A percentile compares a stretch with the other conserved stretches of the same genome.
phyloP scores from a whole-genome alignment of 1,284 basidiomycete genomes.

The Sporisorium exsertum region DNA sequence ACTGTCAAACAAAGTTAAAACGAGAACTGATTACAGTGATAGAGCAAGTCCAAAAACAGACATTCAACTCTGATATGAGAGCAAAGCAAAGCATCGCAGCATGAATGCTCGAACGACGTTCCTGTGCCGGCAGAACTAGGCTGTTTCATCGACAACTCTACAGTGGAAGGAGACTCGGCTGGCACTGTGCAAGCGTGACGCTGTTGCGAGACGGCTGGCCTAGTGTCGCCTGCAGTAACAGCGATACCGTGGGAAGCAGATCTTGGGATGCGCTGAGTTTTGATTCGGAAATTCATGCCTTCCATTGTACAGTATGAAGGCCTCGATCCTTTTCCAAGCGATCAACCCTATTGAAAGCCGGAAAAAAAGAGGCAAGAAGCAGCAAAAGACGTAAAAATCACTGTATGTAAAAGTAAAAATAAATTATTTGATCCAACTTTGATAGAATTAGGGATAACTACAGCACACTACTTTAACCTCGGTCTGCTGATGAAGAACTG shows the following conservation, averaged over 20 bases:
- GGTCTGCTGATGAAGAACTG: neutral
- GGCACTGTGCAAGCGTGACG: no score
- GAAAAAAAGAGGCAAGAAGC: neutral
- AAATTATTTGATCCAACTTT: neutral
- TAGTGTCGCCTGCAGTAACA: slow-evolving; percentile 2
- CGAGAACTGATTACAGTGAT: no score
- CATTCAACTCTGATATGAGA: no score
- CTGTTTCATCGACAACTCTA: no score
- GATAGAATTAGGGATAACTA: neutral
- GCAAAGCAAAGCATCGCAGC: no score
- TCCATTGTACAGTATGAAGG: slow-evolving; percentile 7
- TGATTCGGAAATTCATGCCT: slow-evolving; percentile 5
- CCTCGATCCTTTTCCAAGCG: slow-evolving; percentile 5
- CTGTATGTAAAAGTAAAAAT: neutral
- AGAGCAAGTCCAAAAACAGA: no score
- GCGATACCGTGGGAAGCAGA: slow-evolving; percentile 32
- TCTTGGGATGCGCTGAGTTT: slow-evolving; percentile 9
- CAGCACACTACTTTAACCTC: neutral
- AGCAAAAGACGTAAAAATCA: no score
- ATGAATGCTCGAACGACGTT: neutral
- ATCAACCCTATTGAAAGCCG: neutral
- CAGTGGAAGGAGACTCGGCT: no score
- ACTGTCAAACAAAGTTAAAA: neutral
- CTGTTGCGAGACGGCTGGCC: neutral
- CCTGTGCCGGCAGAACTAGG: no score